Conservation (phyloP, 2,329 filamentous ascomycete genomes). For the Aspergillus thermomutatus region DNA sequence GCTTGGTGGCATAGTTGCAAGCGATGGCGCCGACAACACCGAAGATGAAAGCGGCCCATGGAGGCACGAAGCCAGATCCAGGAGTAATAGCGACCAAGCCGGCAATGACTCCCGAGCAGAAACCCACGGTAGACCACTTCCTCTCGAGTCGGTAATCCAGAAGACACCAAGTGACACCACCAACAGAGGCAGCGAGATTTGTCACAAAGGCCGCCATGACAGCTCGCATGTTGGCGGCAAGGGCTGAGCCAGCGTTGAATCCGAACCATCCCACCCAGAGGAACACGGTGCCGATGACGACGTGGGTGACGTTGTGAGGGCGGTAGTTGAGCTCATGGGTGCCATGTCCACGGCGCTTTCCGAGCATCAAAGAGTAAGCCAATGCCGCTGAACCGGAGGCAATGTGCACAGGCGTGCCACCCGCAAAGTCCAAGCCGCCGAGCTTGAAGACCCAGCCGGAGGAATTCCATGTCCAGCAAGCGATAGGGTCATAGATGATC, state of each 20-base stretch:
- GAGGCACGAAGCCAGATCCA: constrained; percentile 78
- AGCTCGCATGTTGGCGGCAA: constrained; percentile 76
- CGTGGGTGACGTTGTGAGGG: constrained; percentile 88
- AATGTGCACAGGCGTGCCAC: constrained; percentile 88
- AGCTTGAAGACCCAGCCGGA: constrained; percentile 75
- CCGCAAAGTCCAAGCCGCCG: constrained; percentile 83
- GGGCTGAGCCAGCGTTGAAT: constrained; percentile 84
- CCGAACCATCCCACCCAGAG: constrained; percentile 96
- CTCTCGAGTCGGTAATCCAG: constrained; percentile 84
- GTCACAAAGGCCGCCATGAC: constrained; percentile 85
- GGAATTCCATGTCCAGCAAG: constrained; percentile 93
- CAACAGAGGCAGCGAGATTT: constrained; percentile 78
- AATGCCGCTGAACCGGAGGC: constrained; percentile 77
- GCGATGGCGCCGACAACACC: constrained; percentile 71
- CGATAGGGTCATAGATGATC: constrained; percentile 85
- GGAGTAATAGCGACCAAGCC: constrained; percentile 87
- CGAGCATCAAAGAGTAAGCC: constrained; percentile 88
- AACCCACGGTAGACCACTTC: constrained; percentile 91
- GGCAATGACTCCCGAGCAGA: constrained; percentile 86
- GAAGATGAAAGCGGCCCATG: constrained; percentile 79
- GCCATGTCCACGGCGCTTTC: constrained; percentile 78
- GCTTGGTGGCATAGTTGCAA: constrained; percentile 87
- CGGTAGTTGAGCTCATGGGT: constrained; percentile 88
- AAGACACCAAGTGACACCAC: constrained; percentile 84
- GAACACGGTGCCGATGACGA: constrained; percentile 89